Conservation (phyloP, 306 rosid genomes). For the Astragalus glycyphyllos region DNA sequence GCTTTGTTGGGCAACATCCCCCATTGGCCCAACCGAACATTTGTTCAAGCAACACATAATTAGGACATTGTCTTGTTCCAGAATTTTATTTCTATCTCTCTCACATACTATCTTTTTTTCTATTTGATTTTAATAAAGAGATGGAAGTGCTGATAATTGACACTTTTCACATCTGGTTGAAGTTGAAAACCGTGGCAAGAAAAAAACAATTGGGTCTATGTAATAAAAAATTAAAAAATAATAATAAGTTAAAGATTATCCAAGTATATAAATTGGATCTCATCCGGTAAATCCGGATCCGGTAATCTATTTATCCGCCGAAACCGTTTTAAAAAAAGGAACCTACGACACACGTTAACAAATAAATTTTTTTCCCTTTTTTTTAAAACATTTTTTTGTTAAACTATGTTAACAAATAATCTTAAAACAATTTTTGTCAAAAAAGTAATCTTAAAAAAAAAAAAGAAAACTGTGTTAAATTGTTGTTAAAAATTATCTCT, state of each 20-base stretch:
- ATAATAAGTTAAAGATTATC: neutral
- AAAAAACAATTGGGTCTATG: neutral
- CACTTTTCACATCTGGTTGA: neutral
- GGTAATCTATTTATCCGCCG: slow-evolving; percentile 17
- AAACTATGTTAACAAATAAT: too few species aligned
- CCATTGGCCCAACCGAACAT: slow-evolving; percentile 26
- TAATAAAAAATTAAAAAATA: neutral
- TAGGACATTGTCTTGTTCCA: slow-evolving; percentile 26
- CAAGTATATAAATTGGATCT: slow-evolving; percentile 6
- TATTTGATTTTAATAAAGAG: neutral
- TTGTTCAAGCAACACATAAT: slow-evolving; percentile 29
- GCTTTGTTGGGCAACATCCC: neutral
- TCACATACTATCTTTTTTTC: too few species aligned
- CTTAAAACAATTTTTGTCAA: too few species aligned
- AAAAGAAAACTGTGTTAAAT: neutral
- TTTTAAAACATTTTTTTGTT: too few species aligned
- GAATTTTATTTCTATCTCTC: neutral
- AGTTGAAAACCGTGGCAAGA: too few species aligned
- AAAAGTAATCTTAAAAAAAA: neutral
- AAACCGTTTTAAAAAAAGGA: slow-evolving; percentile 5
- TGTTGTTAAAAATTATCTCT: neutral
- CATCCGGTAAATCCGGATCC: slow-evolving; percentile 33
- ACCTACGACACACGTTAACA: neutral
- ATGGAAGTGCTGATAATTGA: neutral
- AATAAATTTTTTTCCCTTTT: too few species aligned